A percentile compares a stretch with the other conserved stretches of the same genome.
Conservation (phyloP, 1,139 yeast genomes). For the Pichia sp. region DNA sequence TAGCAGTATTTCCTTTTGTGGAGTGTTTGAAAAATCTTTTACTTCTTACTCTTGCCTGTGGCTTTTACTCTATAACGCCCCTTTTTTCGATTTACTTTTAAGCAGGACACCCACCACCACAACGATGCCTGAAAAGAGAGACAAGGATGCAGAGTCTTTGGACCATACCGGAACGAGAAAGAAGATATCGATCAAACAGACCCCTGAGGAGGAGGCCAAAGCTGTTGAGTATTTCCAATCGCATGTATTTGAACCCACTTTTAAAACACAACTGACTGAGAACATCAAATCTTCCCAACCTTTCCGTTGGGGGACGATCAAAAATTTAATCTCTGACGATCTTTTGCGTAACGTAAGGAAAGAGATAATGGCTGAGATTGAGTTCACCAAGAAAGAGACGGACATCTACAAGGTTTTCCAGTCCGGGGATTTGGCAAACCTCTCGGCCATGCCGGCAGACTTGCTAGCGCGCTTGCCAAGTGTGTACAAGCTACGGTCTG, state of each 20-base stretch:
- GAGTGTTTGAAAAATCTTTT: too few relatives aligned
- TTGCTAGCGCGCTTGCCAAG: slow-evolving; percentile 73
- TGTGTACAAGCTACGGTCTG: slow-evolving; percentile 72
- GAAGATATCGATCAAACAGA: slow-evolving; percentile 30
- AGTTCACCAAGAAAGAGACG: slow-evolving; percentile 91
- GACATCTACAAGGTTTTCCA: slow-evolving; percentile 94
- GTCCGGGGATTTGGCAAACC: slow-evolving; percentile 91
- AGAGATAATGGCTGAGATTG: slow-evolving; percentile 79
- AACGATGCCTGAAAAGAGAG: slow-evolving; percentile 13
- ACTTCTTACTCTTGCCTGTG: not conserved
- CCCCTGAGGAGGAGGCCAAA: slow-evolving; percentile 31
- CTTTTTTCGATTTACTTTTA: not conserved
- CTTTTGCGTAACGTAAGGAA: slow-evolving; percentile 72
- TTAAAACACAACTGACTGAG: slow-evolving; percentile 39
- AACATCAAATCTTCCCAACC: slow-evolving; percentile 59
- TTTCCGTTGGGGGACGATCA: slow-evolving; percentile 84
- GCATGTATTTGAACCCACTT: slow-evolving; percentile 48
- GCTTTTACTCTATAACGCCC: not conserved
- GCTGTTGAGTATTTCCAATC: slow-evolving; percentile 49
- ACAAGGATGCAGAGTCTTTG: not conserved
- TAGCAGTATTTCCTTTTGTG: too few relatives aligned
- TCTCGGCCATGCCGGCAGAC: slow-evolving; percentile 76
- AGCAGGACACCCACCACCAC: too few relatives aligned
- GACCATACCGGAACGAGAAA: slow-evolving; percentile 7
- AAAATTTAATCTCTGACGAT: slow-evolving; percentile 67